Evolutionary conservation across 441 rosid genomes (phyloP).

Genomic region (Melastoma candidum): DNA sequence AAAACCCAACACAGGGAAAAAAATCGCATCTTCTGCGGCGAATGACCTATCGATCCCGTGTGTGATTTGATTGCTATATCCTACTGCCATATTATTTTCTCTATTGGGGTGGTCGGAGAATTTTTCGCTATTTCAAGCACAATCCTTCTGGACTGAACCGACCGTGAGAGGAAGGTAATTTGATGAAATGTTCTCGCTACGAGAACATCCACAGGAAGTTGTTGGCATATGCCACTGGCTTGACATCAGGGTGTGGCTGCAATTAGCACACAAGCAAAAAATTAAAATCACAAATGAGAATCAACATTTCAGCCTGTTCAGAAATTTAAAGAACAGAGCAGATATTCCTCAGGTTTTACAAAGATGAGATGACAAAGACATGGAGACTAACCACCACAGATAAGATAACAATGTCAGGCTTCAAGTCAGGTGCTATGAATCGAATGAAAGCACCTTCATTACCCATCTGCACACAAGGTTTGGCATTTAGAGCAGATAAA

Average conservation of each 20-base stretch:
- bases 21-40: too few relatives aligned
- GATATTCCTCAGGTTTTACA: background rate
- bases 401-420: constrained; percentile 84
- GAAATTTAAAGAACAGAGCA: background rate
- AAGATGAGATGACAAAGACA: background rate
- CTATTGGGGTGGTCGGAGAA: too few relatives aligned
- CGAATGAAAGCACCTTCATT: constrained; percentile 95
- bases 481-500: constrained; percentile 6
- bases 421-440: constrained; percentile 80
- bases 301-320: background rate
- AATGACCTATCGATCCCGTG: too few relatives aligned
- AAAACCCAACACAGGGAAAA: too few relatives aligned
- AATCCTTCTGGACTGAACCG: too few relatives aligned
- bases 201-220: constrained; percentile 80
- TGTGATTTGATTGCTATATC: too few relatives aligned
- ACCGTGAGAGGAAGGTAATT: background rate
- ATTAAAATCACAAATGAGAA: background rate
- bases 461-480: constrained; percentile 63
- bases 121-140: too few relatives aligned
- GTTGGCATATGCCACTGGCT: constrained; percentile 96
- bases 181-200: constrained; percentile 16
- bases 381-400: constrained; percentile 79
- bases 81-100: too few relatives aligned
- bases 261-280: constrained; percentile 12
- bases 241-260: constrained; percentile 95